Base-by-base conservation (phyloP, 148 eudicot species). In the Gaultheria prostrata region DNA sequence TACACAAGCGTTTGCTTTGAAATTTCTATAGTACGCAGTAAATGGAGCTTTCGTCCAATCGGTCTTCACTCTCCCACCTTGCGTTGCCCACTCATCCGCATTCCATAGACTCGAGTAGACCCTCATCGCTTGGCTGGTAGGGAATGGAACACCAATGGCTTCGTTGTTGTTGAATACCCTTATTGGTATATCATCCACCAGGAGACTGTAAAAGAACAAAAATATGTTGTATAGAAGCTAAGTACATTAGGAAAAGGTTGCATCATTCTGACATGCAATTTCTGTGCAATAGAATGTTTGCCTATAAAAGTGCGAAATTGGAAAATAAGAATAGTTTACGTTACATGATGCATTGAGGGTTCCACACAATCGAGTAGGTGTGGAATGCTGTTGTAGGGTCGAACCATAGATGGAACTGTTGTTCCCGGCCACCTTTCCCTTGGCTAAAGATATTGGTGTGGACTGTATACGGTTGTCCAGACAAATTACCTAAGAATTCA, bases 21-120 rank as follows among this genome's bases (percentile, higher is more conserved):
- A 61, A 3, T 67, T 78, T 20, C 67, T 65, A 17, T 83, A 83
- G 76, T 24, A 35, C 2, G 85, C 85, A 11, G 28, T 67, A 50
- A 83, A 83, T 13, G 85, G 85, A 33, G 77, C 85, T 46, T 49
- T 2, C 0, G 35, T 65, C 85, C 85, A 83, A 28, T 83, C 76
- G n/a, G 82, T 83, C 76, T 83, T 83, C 39, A 83, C 80, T 50
- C 76, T 20, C 17, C 85, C 85, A 9, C 85, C 85, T 24, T 78
- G 81, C 0, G 85, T 83, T 35, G 85, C 85, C 85, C 85, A 83
- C 20, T 51, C 82, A 13, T 83, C 85, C n/a, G 76, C 85, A 14
- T 78, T 77, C 85, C 85, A 83, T 7, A 83, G 35, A 35, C 75
- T 83, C 4, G 85, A 83, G 61, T 30, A 83, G 4, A 61, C 28